Evolutionary conservation across 805 yeast genomes (phyloP), one percentile per base, ranked within the genome.

Genomic region (Wickerhamomyces kurtzmanii): DNA sequence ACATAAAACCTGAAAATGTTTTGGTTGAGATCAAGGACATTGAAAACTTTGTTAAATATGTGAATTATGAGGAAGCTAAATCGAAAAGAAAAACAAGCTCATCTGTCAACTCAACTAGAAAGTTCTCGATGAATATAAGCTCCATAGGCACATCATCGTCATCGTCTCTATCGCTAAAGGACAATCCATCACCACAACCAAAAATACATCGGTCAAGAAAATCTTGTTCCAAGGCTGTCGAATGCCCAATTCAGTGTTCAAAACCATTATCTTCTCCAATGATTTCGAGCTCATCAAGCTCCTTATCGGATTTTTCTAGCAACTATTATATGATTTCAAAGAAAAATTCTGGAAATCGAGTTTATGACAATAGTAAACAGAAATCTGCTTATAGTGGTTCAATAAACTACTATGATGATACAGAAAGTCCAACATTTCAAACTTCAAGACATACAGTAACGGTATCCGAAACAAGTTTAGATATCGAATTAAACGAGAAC

Each of bases 1-100:
- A 79, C 47, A 60, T 80, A 28, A 80, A 80, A 49, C 86, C 87
- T 3, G 87, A 79, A 43, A 81, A 81, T 51, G 67, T 74, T 4
- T 49, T 70, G 23, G 60, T 71, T 23, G 73, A 68, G 37, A 66
- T 74, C 18, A 59, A 62, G 30, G 70, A 71, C 37, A 72, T 70
- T 26, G 72, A 69, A 36, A 61, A 57, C 33, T 58, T 73, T 26
- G 67, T 73, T 2, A 33, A 24, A 12, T 23, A 29, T 23, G 12
- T 26, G 8, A 15, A 37, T 14, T 19, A 58, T 26, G 58, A 54
- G 32, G 62, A 57, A 36, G 38, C 37, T 12, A 50, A 57, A 29
- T 51, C 48, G 9, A 51, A 47, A 30, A 33, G 49, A 23, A 55
- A 54, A 37, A 52, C 45, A 30, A 47, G 43, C n/a, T n/a, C n/a